phyloP scores from a whole-genome alignment of 1,284 basidiomycete species.

The Kwoniella shivajii region DNA sequence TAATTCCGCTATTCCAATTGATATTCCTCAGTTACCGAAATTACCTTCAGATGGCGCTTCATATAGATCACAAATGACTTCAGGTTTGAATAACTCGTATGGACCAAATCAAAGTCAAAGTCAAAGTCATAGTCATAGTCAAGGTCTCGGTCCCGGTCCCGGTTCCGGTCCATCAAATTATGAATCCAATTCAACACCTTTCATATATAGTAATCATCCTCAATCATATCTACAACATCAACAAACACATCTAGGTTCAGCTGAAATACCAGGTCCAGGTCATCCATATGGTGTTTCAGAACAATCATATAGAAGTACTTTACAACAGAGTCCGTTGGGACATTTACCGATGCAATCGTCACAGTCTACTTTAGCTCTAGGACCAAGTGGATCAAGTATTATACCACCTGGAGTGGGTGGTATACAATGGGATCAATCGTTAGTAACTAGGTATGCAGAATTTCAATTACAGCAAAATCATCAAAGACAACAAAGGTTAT shows the following conservation, averaged over 20 bases:
- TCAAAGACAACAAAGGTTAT: slow-evolving; percentile 44
- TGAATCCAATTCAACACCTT: no score
- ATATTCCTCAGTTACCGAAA: slow-evolving; percentile 12
- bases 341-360: no score
- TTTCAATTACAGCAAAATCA: slow-evolving; percentile 52
- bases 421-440: slow-evolving; percentile 38
- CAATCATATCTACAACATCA: no score
- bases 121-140: neutral
- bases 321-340: neutral
- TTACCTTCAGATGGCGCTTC: slow-evolving; percentile 9
- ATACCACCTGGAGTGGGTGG: neutral
- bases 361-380: neutral
- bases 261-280: no score
- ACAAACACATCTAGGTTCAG: no score
- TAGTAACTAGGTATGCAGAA: slow-evolving; percentile 48
- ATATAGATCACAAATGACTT: slow-evolving; percentile 6
- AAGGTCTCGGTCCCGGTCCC: neutral
- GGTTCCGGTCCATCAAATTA: neutral
- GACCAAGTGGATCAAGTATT: neutral
- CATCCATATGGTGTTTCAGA: no score
- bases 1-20: neutral
- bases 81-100: neutral
- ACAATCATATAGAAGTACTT: no score
- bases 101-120: neutral
- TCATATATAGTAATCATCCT: no score